Evolutionary conservation across 768 basidiomycete species (phyloP), one percentile per base, ranked within the genome.

Genomic region (Scleroderma citrinum): DNA sequence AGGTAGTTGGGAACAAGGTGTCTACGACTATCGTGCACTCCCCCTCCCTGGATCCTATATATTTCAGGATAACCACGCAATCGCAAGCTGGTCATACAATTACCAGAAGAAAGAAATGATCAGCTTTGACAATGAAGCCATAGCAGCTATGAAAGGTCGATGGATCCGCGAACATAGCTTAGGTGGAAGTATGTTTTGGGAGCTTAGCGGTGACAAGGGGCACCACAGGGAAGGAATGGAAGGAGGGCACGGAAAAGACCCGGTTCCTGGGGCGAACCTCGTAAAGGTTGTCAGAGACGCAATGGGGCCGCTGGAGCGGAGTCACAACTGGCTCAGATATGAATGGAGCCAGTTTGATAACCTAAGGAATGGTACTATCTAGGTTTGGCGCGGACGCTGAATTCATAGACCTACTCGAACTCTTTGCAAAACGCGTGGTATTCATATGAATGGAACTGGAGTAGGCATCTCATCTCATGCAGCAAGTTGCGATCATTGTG

Each of bases 141-240:
- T 88, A 2, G 90, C 77, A 2, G 64, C 66, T 45, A 76, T 77
- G 76, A 93, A 94, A 65, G 90, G 87, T 13, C 75, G 77, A 50
- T 97, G 85, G 71, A 92, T 98, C 61, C 72, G 71, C 58, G 74
- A 78, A 31, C 78, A 85, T 60, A 78, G 80, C 0, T 70, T 98
- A 4, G 90, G 88, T 6, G 96, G 96, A 0, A 87, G 86, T 48
- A 99, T 99, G 96, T 85, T 85, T 57, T 92, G 90, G 91, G 91
- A 94, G 64, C 72, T 95, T 36, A 87, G 85, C 56, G 92, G 90
- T 2, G 95, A 97, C 69, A 91, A 92, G 64, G 80, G 80, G 1
- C 69, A 69, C 5, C 57, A 64, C 26, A 76, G 87, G 45, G 80
- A 85, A 34, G 86, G 80, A 13, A 83, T 90, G 80, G 87, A 91